A percentile compares a stretch with the other conserved stretches of the same genome.
phyloP scores from a whole-genome alignment of 345 rosid genomes.

The Pseudoturritis turrita region DNA sequence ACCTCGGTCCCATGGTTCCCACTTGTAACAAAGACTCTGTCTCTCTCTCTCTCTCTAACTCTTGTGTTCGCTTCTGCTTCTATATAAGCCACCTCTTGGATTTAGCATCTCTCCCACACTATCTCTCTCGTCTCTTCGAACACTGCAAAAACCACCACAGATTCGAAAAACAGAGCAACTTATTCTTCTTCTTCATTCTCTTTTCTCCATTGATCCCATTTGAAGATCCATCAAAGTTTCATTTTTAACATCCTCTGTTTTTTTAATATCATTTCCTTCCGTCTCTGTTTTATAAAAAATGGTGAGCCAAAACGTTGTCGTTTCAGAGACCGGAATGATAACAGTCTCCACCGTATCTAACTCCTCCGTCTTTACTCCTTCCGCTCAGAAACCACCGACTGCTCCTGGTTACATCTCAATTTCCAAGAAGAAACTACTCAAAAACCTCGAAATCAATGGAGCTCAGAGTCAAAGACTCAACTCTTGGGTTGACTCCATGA shows the following conservation, averaged over 20 bases:
- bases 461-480: slow-evolving; percentile 44
- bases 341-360: slow-evolving; percentile 38
- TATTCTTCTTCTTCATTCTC: not conserved
- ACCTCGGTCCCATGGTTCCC: slow-evolving; percentile 29
- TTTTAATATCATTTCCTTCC: not conserved
- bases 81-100: slow-evolving; percentile 27
- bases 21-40: slow-evolving; percentile 16
- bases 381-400: slow-evolving; percentile 69
- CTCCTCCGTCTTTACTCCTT: slow-evolving; percentile 36
- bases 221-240: not conserved
- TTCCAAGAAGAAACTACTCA: slow-evolving; percentile 43
- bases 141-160: not conserved
- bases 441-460: slow-evolving; percentile 59
- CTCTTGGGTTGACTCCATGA: slow-evolving; percentile 89
- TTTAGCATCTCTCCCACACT: slow-evolving; percentile 15
- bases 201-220: not conserved
- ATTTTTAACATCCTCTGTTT: not conserved
- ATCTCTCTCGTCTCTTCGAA: slow-evolving; percentile 26
- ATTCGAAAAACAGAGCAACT: slow-evolving; percentile 5
- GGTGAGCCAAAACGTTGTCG: slow-evolving; percentile 59
- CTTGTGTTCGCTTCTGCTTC: slow-evolving; percentile 1
- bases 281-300: slow-evolving; percentile 21
- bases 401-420: slow-evolving; percentile 50
- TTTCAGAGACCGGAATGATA: slow-evolving; percentile 41
- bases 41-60: not conserved